These are phyloP conservation scores for Poa pratensis DNA, from an alignment of 176 grass and related monocot species.

Conservation along the genomic window DNA sequence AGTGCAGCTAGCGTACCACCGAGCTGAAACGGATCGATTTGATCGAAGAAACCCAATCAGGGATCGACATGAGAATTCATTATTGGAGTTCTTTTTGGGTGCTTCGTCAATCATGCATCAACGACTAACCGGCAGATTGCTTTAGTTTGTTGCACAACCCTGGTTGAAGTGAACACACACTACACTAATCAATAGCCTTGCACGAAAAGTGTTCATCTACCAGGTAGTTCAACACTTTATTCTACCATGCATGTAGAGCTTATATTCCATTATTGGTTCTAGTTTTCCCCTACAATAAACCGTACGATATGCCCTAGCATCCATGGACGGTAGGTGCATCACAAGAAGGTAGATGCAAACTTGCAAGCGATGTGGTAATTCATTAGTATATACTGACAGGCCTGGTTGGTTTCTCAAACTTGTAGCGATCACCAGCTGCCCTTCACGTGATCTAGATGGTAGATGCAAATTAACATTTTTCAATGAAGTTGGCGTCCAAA, in stretches of 20 bases:
- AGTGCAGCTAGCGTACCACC: not conserved
- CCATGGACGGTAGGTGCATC: conserved; percentile 27
- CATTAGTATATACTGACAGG: not conserved
- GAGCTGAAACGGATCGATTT: not conserved
- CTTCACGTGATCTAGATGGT: not conserved
- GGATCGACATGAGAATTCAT: conserved; percentile 1
- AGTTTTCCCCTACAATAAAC: not conserved
- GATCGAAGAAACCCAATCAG: conserved; percentile 18
- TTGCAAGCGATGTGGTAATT: not conserved
- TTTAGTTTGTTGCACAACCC: not conserved
- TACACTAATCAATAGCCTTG: conserved; percentile 15
- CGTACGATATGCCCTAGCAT: not conserved
- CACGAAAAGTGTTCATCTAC: conserved; percentile 35
- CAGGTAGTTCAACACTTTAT: not conserved
- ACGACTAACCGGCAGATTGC: not conserved
- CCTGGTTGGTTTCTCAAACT: conserved; percentile 7
- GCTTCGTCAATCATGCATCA: conserved; percentile 23
- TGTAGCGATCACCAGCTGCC: not conserved
- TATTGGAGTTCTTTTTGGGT: not conserved
- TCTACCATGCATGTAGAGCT: not conserved
- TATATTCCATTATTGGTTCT: not conserved
- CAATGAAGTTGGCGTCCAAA: conserved; percentile 2
- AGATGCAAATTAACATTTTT: not conserved
- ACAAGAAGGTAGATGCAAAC: conserved; percentile 10
- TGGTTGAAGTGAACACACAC: not conserved